Percentiles rank a stretch among this genome's conserved stretches.
These are phyloP conservation scores for Pezicula carpinea DNA, from an alignment of 2,329 filamentous ascomycete genomes.

Conservation along the genomic window DNA sequence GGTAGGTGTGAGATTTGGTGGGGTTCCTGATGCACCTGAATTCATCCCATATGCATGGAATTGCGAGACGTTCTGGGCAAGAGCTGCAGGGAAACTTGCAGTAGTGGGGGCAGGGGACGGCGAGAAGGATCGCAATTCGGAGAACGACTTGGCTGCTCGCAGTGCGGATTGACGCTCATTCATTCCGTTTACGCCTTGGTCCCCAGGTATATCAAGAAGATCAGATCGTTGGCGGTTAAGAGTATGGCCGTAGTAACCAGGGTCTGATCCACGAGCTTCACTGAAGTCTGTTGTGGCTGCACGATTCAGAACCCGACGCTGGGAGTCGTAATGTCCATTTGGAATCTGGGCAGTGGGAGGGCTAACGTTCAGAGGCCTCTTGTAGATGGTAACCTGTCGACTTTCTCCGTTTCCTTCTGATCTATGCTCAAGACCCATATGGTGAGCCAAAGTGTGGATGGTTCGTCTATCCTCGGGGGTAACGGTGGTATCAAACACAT, in stretches of 20 bases:
- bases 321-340: slow-evolving; percentile 62
- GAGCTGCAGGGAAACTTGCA: slow-evolving; percentile 73
- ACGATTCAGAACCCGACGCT: slow-evolving; percentile 80
- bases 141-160: slow-evolving; percentile 92
- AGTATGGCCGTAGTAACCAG: slow-evolving; percentile 66
- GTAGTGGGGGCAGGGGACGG: slow-evolving; percentile 89
- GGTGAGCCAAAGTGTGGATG: slow-evolving; percentile 90
- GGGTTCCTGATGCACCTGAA: slow-evolving; percentile 58
- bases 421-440: slow-evolving; percentile 86
- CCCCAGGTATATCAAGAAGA: slow-evolving; percentile 84
- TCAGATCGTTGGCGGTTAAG: slow-evolving; percentile 75
- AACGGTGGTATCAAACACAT: slow-evolving; percentile 79
- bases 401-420: slow-evolving; percentile 86
- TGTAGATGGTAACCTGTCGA: slow-evolving; percentile 86
- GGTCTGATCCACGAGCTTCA: slow-evolving; percentile 63
- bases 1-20: slow-evolving; percentile 63
- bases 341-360: slow-evolving; percentile 34
- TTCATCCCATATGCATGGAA: slow-evolving; percentile 50
- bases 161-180: slow-evolving; percentile 60
- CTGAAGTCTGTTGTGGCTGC: slow-evolving; percentile 98
- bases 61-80: slow-evolving; percentile 58
- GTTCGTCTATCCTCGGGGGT: slow-evolving; percentile 80
- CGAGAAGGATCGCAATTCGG: slow-evolving; percentile 89
- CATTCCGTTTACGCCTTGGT: slow-evolving; percentile 56
- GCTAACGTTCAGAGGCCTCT: slow-evolving; percentile 42